Evolutionary conservation across 805 yeast genomes (phyloP).

Genomic region (Hagleromyces aurorensis): DNA sequence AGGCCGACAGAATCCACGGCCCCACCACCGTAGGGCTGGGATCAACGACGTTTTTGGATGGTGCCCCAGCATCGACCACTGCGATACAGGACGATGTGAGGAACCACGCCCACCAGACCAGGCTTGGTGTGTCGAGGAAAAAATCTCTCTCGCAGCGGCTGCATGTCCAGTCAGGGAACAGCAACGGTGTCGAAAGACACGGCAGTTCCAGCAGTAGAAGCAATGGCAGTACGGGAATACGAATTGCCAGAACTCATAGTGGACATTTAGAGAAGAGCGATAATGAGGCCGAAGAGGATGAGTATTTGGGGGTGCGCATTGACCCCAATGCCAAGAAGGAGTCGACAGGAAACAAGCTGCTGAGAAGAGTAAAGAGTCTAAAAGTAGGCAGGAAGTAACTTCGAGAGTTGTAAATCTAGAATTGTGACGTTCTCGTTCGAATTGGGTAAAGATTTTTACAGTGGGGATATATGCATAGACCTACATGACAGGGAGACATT

Average conservation of each 20-base stretch:
- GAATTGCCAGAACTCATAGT: conserved; percentile 16
- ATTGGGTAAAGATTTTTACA: too few species aligned
- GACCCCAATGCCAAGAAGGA: conserved; percentile 23
- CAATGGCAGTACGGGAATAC: conserved; percentile 7
- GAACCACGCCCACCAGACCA: conserved; percentile 30
- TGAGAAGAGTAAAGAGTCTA: conserved; percentile 83
- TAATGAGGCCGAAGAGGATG: conserved; percentile 28
- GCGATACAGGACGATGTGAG: conserved; percentile 35
- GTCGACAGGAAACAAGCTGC: conserved; percentile 45
- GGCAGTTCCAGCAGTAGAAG: conserved; percentile 1
- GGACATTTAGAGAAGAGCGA: conserved; percentile 16
- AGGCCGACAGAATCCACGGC: conserved; percentile 76
- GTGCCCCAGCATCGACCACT: conserved; percentile 75
- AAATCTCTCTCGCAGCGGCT: conserved; percentile 73
- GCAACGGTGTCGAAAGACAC: conserved; percentile 3
- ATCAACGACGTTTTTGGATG: conserved; percentile 85
- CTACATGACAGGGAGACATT: too few species aligned
- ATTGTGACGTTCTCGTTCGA: too few species aligned
- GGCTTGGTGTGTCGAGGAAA: conserved; percentile 57
- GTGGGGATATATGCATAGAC: too few species aligned
- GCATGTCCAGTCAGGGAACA: conserved; percentile 22
- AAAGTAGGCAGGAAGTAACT: conserved; percentile 55
- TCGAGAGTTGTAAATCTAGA: too few species aligned
- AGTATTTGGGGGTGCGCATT: conserved; percentile 25
- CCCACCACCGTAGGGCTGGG: conserved; percentile 83